Conservation (phyloP, 352 stramenopile genomes). For the Pythium sukuiense region DNA sequence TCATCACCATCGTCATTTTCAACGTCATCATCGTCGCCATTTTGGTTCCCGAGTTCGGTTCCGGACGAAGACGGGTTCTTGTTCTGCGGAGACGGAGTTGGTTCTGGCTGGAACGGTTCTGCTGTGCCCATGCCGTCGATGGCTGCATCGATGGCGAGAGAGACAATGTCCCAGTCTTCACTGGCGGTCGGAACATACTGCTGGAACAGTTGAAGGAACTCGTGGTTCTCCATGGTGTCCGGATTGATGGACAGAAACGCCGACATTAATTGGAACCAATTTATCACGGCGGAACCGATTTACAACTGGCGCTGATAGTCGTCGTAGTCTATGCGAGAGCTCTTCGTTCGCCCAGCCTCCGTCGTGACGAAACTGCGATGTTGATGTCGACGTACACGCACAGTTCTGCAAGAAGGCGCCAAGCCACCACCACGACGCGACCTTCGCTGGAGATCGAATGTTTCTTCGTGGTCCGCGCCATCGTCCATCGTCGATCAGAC, state of each 20-base stretch:
- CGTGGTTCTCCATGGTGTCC: constrained; percentile 1
- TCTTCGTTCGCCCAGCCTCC: too few species aligned
- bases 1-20: constrained; percentile 9
- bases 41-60: neutral
- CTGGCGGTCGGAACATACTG: neutral
- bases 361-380: too few species aligned
- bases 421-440: too few species aligned
- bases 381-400: too few species aligned
- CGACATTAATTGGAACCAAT: neutral
- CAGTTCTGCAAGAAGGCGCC: too few species aligned
- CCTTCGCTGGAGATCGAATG: too few species aligned
- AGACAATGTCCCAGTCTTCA: constrained; percentile 17
- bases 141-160: constrained; percentile 17
- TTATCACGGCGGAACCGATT: too few species aligned
- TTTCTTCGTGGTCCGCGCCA: neutral
- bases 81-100: neutral
- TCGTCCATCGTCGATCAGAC: neutral
- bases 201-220: constrained; percentile 5
- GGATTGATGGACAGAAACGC: neutral
- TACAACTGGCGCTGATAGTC: too few species aligned
- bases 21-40: constrained; percentile 3
- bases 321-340: too few species aligned
- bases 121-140: constrained; percentile 8
- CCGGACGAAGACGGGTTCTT: neutral
- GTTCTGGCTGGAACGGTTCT: neutral